phyloP scores from a whole-genome alignment of 1,284 basidiomycete genomes.

The Lentinus polychrous region DNA sequence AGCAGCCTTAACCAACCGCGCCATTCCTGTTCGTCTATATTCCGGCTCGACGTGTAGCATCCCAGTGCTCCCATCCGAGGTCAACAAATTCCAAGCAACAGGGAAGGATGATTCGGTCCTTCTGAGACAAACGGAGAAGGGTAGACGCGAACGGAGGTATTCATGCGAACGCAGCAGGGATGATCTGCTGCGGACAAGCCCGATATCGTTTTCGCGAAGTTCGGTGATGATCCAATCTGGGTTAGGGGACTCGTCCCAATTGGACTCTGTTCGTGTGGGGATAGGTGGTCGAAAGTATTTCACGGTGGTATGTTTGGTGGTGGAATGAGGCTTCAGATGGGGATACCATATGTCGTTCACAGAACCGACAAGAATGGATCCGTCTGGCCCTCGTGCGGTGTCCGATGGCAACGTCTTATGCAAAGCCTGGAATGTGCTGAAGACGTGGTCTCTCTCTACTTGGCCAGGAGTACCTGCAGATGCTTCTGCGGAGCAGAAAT shows the following conservation, averaged over 20 bases:
- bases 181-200: not conserved
- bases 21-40: not conserved
- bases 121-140: conserved; percentile 4
- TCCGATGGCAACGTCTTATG: not conserved
- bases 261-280: not conserved
- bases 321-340: not conserved
- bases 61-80: conserved; percentile 1
- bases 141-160: not conserved
- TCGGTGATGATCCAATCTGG: not conserved
- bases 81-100: conserved; percentile 3
- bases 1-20: not conserved
- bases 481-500: conserved; percentile 6
- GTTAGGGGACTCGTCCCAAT: not conserved
- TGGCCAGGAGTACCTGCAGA: not conserved
- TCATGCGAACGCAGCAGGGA: conserved; percentile 1
- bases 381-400: not conserved
- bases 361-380: not conserved
- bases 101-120: not conserved
- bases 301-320: not conserved
- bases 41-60: conserved; percentile 6
- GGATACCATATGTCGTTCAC: conserved; percentile 1
- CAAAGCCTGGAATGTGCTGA: not conserved
- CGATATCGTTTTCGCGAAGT: conserved; percentile 4
- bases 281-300: not conserved
- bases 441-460: conserved; percentile 1